phyloP scores from a whole-genome alignment of 1,284 basidiomycete genomes.

The Xanthoconium separans region DNA sequence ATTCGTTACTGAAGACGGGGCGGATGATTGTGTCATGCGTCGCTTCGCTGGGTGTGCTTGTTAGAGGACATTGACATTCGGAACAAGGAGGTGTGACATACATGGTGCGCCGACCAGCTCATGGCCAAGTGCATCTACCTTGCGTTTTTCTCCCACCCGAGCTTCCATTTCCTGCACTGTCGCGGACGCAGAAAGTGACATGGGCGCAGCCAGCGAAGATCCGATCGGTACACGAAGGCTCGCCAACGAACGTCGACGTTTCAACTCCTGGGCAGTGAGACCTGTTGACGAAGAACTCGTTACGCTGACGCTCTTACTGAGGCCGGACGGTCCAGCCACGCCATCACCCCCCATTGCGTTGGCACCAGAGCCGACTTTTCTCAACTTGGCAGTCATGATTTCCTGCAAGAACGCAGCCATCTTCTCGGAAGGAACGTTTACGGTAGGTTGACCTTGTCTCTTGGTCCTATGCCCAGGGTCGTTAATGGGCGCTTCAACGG shows the following conservation, averaged over 20 bases:
- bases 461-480: constrained; percentile 34
- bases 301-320: constrained; percentile 32
- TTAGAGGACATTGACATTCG: constrained; percentile 1
- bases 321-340: constrained; percentile 26
- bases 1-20: constrained; percentile 3
- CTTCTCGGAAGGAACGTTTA: constrained; percentile 71
- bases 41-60: constrained; percentile 19
- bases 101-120: constrained; percentile 5
- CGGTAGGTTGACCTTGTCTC: constrained; percentile 56
- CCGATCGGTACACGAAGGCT: constrained; percentile 27
- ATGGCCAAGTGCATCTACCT: constrained; percentile 20
- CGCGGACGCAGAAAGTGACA: constrained; percentile 9
- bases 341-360: constrained; percentile 23
- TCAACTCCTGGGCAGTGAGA: constrained; percentile 20
- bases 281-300: neutral
- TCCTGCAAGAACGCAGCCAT: constrained; percentile 78
- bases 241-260: constrained; percentile 28
- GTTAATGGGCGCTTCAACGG: constrained; percentile 66
- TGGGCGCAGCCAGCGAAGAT: constrained; percentile 22
- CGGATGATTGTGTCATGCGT: constrained; percentile 15
- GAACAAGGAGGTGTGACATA: constrained; percentile 11
- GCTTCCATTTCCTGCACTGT: constrained; percentile 7
- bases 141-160: constrained; percentile 27
- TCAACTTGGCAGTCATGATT: constrained; percentile 69
- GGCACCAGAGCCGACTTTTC: constrained; percentile 41